Evolutionary conservation across 2,329 filamentous ascomycete genomes (phyloP).

Genomic region (Ceratocystis cubensis): DNA sequence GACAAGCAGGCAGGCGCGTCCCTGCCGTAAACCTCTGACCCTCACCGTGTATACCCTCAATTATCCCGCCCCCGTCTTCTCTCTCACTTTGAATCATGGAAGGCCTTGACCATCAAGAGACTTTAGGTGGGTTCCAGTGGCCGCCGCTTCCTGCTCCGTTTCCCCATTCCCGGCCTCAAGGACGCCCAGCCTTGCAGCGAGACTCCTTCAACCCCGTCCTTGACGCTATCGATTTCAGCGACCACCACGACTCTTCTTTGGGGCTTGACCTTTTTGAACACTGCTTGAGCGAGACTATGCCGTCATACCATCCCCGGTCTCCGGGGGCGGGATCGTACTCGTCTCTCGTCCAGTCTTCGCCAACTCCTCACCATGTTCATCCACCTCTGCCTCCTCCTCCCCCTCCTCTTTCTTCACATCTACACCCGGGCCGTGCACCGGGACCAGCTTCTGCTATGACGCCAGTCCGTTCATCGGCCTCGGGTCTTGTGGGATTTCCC

Average conservation of each 20-base stretch:
- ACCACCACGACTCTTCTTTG: neutral
- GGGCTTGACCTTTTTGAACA: neutral
- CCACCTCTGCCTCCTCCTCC: neutral
- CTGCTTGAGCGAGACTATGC: slow-evolving; percentile 4
- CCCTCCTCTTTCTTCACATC: neutral
- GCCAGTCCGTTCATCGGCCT: neutral
- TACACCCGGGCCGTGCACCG: neutral
- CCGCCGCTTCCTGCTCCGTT: slow-evolving; percentile 14
- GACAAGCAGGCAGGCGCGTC: neutral
- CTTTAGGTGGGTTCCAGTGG: slow-evolving; percentile 11
- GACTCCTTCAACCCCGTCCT: neutral
- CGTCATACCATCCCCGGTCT: neutral
- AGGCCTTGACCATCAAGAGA: neutral
- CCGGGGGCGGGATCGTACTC: neutral
- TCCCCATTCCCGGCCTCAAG: neutral
- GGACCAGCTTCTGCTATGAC: neutral
- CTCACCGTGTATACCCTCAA: neutral
- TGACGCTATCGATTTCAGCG: neutral
- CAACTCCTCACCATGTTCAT: neutral
- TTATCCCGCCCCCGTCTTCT: neutral
- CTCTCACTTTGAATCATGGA: neutral
- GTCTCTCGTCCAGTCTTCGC: neutral
- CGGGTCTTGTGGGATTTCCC: neutral
- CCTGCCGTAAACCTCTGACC: neutral
- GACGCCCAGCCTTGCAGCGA: slow-evolving; percentile 1